phyloP scores from a whole-genome alignment of 306 rosid species.

The Amphicarpaea edgeworthii region DNA sequence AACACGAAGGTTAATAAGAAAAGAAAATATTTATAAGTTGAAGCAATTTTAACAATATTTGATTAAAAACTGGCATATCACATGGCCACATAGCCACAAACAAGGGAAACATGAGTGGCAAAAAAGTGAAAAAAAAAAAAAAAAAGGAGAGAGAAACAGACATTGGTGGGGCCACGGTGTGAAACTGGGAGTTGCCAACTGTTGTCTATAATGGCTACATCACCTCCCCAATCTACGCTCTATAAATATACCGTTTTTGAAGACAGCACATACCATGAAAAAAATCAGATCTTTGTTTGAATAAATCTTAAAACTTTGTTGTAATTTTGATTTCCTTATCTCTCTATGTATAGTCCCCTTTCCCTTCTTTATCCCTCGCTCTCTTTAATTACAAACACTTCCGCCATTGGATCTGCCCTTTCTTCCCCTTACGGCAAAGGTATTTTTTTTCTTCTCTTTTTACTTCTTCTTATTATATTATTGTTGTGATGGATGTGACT shows the following conservation, averaged over 20 bases:
- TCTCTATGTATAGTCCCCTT: constrained; percentile 23
- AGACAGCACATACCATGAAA: constrained; percentile 27
- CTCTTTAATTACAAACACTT: constrained; percentile 27
- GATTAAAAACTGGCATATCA: too few relatives aligned
- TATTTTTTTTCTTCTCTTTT: constrained; percentile 10
- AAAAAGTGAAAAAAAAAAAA: background rate
- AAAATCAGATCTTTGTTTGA: background rate
- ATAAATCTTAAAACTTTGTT: constrained; percentile 31
- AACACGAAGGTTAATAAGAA: too few relatives aligned
- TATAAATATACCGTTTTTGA: constrained; percentile 19
- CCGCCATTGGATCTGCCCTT: constrained; percentile 67
- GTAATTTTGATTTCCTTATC: background rate
- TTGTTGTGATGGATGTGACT: constrained; percentile 30
- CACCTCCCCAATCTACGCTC: background rate
- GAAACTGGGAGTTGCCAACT: constrained; percentile 41
- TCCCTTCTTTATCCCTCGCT: background rate
- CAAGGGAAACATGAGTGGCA: background rate
- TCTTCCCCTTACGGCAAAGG: constrained; percentile 62
- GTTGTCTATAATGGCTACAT: constrained; percentile 3
- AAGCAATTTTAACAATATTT: too few relatives aligned
- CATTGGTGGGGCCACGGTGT: constrained; percentile 21
- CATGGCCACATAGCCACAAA: too few relatives aligned
- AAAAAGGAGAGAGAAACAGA: background rate
- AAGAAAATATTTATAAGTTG: too few relatives aligned
- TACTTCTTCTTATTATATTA: background rate